Evolutionary conservation across 2,329 filamentous ascomycete genomes (phyloP).

Genomic region (Fonsecaea nubica): DNA sequence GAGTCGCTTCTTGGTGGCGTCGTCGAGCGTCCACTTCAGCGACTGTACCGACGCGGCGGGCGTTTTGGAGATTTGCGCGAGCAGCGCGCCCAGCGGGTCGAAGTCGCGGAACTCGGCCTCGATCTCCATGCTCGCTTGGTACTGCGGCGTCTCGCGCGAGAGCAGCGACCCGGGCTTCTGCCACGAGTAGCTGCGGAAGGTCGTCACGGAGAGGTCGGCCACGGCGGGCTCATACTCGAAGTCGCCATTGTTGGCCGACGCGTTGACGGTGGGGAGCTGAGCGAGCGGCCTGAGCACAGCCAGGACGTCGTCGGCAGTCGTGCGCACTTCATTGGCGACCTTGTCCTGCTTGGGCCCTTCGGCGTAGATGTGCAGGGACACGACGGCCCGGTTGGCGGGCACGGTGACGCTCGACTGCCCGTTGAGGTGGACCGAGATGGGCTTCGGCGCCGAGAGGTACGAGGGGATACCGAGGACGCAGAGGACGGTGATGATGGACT

Average conservation of each 20-base stretch:
- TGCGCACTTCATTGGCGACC: conserved; percentile 25
- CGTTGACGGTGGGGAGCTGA: neutral
- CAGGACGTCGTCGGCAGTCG: conserved; percentile 21
- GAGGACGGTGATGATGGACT: conserved; percentile 23
- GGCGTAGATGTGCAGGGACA: conserved; percentile 18
- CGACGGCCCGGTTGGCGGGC: conserved; percentile 23
- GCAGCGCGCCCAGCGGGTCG: conserved; percentile 19
- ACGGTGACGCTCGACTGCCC: conserved; percentile 21
- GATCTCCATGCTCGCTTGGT: conserved; percentile 21
- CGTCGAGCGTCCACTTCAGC: conserved; percentile 26
- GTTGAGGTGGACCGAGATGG: conserved; percentile 22
- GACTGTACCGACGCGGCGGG: conserved; percentile 15
- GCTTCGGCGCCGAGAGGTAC: conserved; percentile 22
- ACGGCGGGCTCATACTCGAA: conserved; percentile 7
- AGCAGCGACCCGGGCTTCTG: conserved; percentile 19
- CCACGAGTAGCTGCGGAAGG: conserved; percentile 24
- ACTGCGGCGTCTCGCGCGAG: conserved; percentile 9
- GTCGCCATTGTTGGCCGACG: neutral
- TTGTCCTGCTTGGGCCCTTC: conserved; percentile 23
- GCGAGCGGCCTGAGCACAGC: conserved; percentile 16
- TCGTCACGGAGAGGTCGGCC: conserved; percentile 22
- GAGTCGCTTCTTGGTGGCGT: conserved; percentile 3
- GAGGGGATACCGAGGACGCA: conserved; percentile 26
- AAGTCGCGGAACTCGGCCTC: conserved; percentile 23
- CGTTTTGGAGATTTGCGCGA: conserved; percentile 23